These are phyloP conservation scores for Botrytis galanthina DNA, from an alignment of 2,329 filamentous ascomycete genomes.

Conservation along the genomic window DNA sequence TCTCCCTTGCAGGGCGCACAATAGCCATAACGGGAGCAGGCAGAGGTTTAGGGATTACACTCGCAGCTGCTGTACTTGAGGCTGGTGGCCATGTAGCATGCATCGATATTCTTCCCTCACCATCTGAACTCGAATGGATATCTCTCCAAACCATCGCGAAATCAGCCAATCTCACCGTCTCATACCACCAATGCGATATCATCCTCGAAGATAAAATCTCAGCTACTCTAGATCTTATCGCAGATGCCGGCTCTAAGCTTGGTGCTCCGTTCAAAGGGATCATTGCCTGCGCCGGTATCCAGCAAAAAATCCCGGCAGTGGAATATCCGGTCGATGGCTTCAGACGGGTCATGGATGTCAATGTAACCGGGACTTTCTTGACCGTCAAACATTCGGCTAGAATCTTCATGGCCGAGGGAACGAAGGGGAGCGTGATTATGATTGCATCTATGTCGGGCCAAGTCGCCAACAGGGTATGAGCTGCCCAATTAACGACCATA, in stretches of 20 bases:
- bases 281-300: conserved; percentile 66
- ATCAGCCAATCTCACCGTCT: conserved; percentile 25
- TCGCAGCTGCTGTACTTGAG: conserved; percentile 49
- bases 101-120: conserved; percentile 32
- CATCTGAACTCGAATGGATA: not conserved
- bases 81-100: conserved; percentile 48
- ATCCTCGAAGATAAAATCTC: conserved; percentile 46
- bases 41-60: conserved; percentile 49
- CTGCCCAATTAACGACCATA: too few relatives aligned
- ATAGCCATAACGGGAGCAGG: conserved; percentile 49
- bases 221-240: conserved; percentile 37
- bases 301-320: conserved; percentile 65
- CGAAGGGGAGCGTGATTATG: conserved; percentile 49
- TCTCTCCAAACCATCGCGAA: conserved; percentile 36
- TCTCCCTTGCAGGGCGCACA: conserved; percentile 35
- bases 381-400: conserved; percentile 68
- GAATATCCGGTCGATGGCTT: conserved; percentile 58
- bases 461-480: conserved; percentile 43
- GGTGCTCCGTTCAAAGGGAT: conserved; percentile 50
- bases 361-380: conserved; percentile 66
- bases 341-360: conserved; percentile 62
- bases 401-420: conserved; percentile 47
- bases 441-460: conserved; percentile 51
- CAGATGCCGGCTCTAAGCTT: conserved; percentile 31
- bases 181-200: conserved; percentile 44